Percentiles rank a stretch among this genome's conserved stretches.
phyloP scores from a whole-genome alignment of 2,329 filamentous ascomycete genomes.

The Stagonosporopsis rhizophila region DNA sequence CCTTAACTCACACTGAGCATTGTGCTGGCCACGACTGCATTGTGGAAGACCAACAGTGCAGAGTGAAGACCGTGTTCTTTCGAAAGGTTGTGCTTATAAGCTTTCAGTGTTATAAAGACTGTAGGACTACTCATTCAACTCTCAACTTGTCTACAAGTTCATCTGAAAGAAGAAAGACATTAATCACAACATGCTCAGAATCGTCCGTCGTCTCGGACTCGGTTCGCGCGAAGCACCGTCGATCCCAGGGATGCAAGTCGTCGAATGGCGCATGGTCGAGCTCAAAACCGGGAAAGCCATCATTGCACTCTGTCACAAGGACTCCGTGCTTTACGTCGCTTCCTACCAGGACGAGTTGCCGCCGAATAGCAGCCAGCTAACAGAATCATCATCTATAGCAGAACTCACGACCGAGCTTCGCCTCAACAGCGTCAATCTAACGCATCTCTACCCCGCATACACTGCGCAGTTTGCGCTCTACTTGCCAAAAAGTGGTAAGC shows the following conservation, averaged over 20 bases:
- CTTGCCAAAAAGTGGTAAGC: background rate
- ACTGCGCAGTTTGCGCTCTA: slow-evolving; percentile 3
- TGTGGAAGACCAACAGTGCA: too few species aligned
- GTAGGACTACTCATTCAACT: too few species aligned
- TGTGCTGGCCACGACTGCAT: too few species aligned
- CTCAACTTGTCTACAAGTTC: too few species aligned
- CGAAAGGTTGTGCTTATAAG: too few species aligned
- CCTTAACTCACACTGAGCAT: too few species aligned
- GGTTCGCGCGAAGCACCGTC: background rate
- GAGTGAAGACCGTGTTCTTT: too few species aligned
- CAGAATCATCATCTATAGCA: background rate
- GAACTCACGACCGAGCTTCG: background rate
- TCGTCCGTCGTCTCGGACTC: background rate
- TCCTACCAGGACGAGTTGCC: background rate
- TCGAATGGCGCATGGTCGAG: slow-evolving; percentile 1
- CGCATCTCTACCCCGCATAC: background rate
- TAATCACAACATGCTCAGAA: background rate
- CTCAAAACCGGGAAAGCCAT: background rate
- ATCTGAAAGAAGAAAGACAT: background rate
- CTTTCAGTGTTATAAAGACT: too few species aligned
- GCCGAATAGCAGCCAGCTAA: background rate
- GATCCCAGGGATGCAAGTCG: slow-evolving; percentile 5
- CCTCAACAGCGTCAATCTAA: background rate
- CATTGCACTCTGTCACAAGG: background rate
- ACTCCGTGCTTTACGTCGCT: background rate